Base-by-base conservation (phyloP, 1,284 basidiomycete genomes). In the Cryptococcus amylolentus region DNA sequence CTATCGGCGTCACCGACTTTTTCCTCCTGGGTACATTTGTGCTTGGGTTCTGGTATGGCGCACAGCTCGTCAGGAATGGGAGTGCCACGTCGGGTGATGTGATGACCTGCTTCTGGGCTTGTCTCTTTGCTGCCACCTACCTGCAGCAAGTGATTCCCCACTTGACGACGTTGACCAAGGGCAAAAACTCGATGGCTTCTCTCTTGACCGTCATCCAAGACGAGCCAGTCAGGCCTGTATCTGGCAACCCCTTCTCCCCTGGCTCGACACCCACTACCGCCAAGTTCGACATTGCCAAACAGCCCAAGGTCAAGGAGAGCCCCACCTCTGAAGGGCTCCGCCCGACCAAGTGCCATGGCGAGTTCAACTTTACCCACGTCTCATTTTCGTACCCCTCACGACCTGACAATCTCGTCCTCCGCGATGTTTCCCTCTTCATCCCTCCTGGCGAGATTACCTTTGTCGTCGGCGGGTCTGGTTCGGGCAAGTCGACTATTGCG, bases 51-150 rank as follows among this genome's bases (percentile, higher is more conserved):
- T 97, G 93, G 90, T 98, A 88, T 73, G 96, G 95, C 13, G 84
- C 88, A 3, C 87, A 88, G 69, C 83, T 97, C 52, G 91, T 98
- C 13, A 80, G 85, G 26, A 81, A 86, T 18, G 88, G 88, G 5
- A 84, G 82, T 57, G 81, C 85, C 51, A 79, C 79, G 1, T 80
- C 88, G 0, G 90, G 89, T 4, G 83, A 87, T 49, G 89, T 98
- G 62, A 93, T 94, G 86, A 87, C 89, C 31, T 91, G 95, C 47
- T 98, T 98, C 75, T 98, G 94, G 91, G 91, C 94, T 0, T 92
- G 91, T 71, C 80, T 98, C 46, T 88, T 97, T 55, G 91, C 91
- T 0, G 88, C 88, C 4, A 86, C 83, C 68, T 90, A 90, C 71
- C 76, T 97, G 5, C 91, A 96, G 72, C 85, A 88, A 82, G 85